Percentiles rank a stretch among this genome's conserved stretches.
phyloP scores from a whole-genome alignment of 1,139 yeast species.

The Kodamaea anthophila region DNA sequence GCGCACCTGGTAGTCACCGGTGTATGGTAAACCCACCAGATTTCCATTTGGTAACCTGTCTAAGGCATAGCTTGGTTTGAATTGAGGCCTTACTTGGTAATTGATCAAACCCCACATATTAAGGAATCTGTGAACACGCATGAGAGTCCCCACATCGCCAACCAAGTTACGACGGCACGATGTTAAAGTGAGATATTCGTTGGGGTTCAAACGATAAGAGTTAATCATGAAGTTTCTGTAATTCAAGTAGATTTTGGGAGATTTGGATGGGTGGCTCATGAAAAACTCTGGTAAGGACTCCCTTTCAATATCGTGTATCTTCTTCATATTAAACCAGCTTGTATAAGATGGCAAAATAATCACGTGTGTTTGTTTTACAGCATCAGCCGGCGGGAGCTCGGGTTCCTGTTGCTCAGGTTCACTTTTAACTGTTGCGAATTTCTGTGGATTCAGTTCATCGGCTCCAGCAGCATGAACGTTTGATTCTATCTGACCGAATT shows the following conservation, averaged over 20 bases:
- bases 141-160: conserved; percentile 92
- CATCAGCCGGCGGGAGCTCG: conserved; percentile 2
- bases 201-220: conserved; percentile 86
- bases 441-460: too few species aligned
- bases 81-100: conserved; percentile 76
- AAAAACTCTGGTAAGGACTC: conserved; percentile 91
- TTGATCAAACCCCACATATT: conserved; percentile 96
- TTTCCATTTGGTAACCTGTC: conserved; percentile 51
- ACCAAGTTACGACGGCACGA: conserved; percentile 91
- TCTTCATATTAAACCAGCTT: conserved; percentile 77
- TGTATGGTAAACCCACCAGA: conserved; percentile 49
- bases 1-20: conserved; percentile 62
- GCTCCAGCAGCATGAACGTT: too few species aligned
- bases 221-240: conserved; percentile 93
- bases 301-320: conserved; percentile 56
- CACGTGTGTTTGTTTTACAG: conserved; percentile 65
- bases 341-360: conserved; percentile 93
- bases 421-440: too few species aligned
- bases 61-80: conserved; percentile 56
- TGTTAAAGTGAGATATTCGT: conserved; percentile 86
- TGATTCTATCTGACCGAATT: too few species aligned
- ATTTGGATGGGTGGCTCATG: conserved; percentile 70
- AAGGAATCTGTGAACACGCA: conserved; percentile 84
- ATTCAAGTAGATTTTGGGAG: conserved; percentile 80
- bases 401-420: too few species aligned